A percentile compares a stretch with the other conserved stretches of the same genome.
Evolutionary conservation across 306 rosid species (phyloP).

Genomic region (Luffa aegyptiaca): DNA sequence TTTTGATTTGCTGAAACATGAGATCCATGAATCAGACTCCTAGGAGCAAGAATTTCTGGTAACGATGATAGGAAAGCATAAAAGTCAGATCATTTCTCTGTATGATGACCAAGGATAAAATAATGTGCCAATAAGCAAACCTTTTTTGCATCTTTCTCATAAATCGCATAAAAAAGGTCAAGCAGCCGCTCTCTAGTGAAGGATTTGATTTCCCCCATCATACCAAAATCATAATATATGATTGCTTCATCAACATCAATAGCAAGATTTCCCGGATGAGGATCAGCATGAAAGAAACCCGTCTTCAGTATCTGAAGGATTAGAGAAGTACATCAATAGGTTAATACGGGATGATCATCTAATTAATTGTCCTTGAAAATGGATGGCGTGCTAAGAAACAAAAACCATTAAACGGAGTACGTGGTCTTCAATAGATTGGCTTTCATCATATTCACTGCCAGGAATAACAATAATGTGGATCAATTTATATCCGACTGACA

Average conservation of each 20-base stretch:
- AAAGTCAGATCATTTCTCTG: neutral
- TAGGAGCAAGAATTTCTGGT: neutral
- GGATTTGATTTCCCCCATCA: constrained; percentile 92
- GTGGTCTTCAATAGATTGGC: neutral
- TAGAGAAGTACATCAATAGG: constrained; percentile 7
- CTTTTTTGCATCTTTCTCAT: constrained; percentile 90
- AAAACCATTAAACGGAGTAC: neutral
- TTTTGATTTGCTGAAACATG: neutral
- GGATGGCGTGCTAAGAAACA: neutral
- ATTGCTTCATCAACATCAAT: constrained; percentile 68
- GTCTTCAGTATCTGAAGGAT: constrained; percentile 68
- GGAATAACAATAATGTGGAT: neutral
- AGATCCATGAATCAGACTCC: neutral
- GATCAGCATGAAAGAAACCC: constrained; percentile 97
- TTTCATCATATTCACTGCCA: neutral
- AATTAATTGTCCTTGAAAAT: neutral
- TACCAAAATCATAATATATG: constrained; percentile 92
- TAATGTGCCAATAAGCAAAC: constrained; percentile 22
- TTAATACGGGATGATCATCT: neutral
- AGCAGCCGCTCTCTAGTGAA: constrained; percentile 85
- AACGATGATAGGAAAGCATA: neutral
- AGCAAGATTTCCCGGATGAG: constrained; percentile 95
- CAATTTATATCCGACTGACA: constrained; percentile 2
- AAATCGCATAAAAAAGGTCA: constrained; percentile 75
- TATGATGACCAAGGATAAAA: neutral